Evolutionary conservation across 768 basidiomycete genomes (phyloP).

Genomic region (Russula griseocarnosa): DNA sequence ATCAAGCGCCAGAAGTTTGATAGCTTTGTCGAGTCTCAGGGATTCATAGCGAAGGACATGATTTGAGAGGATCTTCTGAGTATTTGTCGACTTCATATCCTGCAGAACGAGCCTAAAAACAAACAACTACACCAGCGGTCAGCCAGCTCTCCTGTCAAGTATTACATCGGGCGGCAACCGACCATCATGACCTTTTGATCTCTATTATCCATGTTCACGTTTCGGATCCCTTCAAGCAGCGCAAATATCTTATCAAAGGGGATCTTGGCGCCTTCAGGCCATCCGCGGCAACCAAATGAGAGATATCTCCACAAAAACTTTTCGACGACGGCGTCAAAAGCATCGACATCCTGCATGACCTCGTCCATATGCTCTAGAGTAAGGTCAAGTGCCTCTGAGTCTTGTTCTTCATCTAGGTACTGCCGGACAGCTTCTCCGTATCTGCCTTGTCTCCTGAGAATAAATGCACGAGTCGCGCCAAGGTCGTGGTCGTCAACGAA

Average conservation of each 20-base stretch:
- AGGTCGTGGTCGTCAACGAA: conserved; percentile 56
- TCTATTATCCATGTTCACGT: not conserved
- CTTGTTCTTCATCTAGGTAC: conserved; percentile 46
- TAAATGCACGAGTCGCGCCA: conserved; percentile 43
- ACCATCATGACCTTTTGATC: conserved; percentile 14
- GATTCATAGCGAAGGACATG: not conserved
- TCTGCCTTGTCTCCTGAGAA: conserved; percentile 44
- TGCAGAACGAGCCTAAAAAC: conserved; percentile 10
- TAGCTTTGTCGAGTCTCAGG: not conserved
- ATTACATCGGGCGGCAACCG: not conserved
- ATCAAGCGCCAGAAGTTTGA: conserved; percentile 19
- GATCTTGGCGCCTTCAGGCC: not conserved
- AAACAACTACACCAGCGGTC: conserved; percentile 3
- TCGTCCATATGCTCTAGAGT: conserved; percentile 38
- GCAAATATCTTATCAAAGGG: not conserved
- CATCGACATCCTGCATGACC: conserved; percentile 29
- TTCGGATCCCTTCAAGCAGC: not conserved
- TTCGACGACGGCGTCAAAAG: conserved; percentile 35
- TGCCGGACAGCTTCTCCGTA: conserved; percentile 50
- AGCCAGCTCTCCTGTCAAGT: not conserved
- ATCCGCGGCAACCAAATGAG: conserved; percentile 19
- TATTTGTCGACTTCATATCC: not conserved
- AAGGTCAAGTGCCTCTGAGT: conserved; percentile 45
- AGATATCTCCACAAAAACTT: conserved; percentile 38
- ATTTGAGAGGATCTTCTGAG: not conserved